Conservation (phyloP, 306 rosid genomes). For the Dalbergia cochinchinensis region DNA sequence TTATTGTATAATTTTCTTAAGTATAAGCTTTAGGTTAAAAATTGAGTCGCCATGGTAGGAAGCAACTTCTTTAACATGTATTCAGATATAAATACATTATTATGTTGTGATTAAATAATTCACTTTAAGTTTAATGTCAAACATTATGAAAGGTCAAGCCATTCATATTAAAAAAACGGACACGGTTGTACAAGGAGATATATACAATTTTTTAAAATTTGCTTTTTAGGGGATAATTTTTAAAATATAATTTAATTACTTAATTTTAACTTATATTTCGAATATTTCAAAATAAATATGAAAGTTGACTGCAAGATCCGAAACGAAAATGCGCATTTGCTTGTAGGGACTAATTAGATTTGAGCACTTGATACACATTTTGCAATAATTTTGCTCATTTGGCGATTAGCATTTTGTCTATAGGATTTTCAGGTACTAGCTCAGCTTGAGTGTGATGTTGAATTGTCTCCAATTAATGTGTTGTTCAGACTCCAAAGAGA, state of each 20-base stretch:
- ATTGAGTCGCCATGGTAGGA: neutral
- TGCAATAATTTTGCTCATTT: constrained; percentile 37
- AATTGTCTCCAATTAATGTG: too few species aligned
- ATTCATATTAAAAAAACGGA: neutral
- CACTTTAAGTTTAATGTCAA: neutral
- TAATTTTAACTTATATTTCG: neutral
- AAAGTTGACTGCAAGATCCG: neutral
- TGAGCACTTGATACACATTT: constrained; percentile 38
- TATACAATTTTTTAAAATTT: neutral
- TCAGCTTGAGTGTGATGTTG: too few species aligned
- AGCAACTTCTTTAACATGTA: neutral
- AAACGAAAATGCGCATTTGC: neutral
- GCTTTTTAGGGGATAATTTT: too few species aligned
- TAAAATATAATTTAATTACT: neutral
- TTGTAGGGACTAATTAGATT: constrained; percentile 26
- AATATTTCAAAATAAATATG: too few species aligned
- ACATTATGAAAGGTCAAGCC: too few species aligned
- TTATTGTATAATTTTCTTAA: neutral
- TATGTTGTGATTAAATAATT: neutral
- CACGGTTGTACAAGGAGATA: neutral
- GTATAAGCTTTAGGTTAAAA: neutral
- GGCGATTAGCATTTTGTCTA: constrained; percentile 43
- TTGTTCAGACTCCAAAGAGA: too few species aligned
- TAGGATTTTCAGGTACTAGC: too few species aligned
- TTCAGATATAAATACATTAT: neutral